Evolutionary conservation across 441 rosid genomes (phyloP), one percentile per base, ranked within the genome.

Genomic region (Brassica balearica): DNA sequence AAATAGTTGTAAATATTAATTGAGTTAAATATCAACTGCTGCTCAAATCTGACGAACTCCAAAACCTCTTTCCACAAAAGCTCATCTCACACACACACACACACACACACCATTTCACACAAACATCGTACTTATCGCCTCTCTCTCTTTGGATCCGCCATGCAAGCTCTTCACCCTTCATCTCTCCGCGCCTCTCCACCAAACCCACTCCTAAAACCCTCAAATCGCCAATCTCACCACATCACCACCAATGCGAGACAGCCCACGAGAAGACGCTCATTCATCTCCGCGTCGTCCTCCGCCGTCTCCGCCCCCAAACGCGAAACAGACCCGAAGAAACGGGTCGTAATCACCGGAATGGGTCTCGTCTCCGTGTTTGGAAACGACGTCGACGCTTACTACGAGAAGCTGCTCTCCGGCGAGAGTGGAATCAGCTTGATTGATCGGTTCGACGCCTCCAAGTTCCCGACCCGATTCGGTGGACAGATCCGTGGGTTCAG

Each of bases 341-440:
- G 99, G 27, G 93, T 95, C 1, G 99, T 95, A 1, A 86, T 95
- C 56, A 95, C 98, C 1, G 99, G 99, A 3, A 91, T 82, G 98
- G 99, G 99, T 3, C 81, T 95, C 70, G 97, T 95, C 14, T 95
- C 99, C 55, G 99, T 95, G 0, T 95, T 95, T 53, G 99, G 99
- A 1, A 90, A 93, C 41, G 99, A 95, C 32, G 97, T 89, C 0
- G 97, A 95, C 80, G 78, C 72, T 53, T 95, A 90, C 81, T 95
- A 95, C 76, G 94, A 89, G 41, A 92, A 86, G 78, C 83, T 95
- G 87, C 85, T 95, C 15, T 81, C 91, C 32, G 99, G 98, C 9
- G 92, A 90, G 82, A 95, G 99, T 76, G 98, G 98, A 75, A 92
- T 95, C 83, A 86, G 92, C 27, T 82, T 78, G 19, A 95, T 95